Base-by-base conservation (phyloP, 148 eudicot genomes). In the Vaccinium myrtillus region DNA sequence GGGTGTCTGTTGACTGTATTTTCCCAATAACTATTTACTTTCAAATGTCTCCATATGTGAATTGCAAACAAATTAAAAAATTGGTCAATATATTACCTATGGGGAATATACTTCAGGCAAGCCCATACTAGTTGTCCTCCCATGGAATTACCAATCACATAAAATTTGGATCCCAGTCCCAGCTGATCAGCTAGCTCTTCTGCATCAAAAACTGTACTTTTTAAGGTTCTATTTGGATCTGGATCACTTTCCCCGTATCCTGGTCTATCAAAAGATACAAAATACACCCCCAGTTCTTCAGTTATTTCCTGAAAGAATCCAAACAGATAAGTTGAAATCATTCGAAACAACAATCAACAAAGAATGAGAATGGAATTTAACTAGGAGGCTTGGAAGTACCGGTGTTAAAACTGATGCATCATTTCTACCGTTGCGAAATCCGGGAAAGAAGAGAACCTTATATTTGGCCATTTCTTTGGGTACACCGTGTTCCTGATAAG, bases 201-300 rank as follows among this genome's bases (percentile, higher is more conserved):
- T 65, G 92, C 83, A 78, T 94, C 98, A 36, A 82, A 65, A 75
- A 93, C 87, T 19, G 86, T 63, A 85, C 93, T 93, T 75, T 91
- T 90, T 12, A 79, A 49, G 39, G 96, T 90, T 86, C 92, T 86
- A 16, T 87, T 83, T 39, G 98, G 98, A 84, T 94, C 82, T 61
- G 96, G 94, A 88, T 93, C 95, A 78, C 98, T 93, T 84, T 94
- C 92, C 61, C 98, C 98, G 87, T 94, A 92, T n/a, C 98, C 98
- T 56, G 98, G 92, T 59, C 95, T 89, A 82, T 94, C 98, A 86
- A 89, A 91, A 50, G 94, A 84, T 51, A 94, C 89, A 59, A 93
- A 83, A 80, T 87, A 86, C 69, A 93, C 55, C 65, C 92, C 94
- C 50, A 92, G 53, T 75, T 88, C 92, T 81, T 93, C 91, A 65